These are phyloP conservation scores for Chloranthus sessilifolius DNA, from an alignment of 164 flowering plant genomes.

Conservation along the genomic window DNA sequence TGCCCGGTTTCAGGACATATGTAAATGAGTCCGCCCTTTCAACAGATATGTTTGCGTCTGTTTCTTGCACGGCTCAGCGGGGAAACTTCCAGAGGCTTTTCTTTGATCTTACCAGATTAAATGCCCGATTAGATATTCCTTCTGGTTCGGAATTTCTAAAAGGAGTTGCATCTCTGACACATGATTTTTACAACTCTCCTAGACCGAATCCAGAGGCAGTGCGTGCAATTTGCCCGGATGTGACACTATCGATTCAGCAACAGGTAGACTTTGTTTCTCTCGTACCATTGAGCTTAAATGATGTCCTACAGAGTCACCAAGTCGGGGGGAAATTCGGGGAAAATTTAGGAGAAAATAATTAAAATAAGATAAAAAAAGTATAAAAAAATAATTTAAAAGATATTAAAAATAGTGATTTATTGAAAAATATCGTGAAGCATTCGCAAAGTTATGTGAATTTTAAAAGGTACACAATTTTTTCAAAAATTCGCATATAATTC, in stretches of 20 bases:
- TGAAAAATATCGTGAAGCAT: too few relatives aligned
- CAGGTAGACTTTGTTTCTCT: constrained; percentile 48
- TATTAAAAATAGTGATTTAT: too few relatives aligned
- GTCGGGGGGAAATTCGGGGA: too few relatives aligned
- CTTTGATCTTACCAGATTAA: constrained; percentile 68
- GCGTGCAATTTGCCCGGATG: constrained; percentile 50
- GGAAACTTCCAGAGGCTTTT: constrained; percentile 80
- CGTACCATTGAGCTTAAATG: too few relatives aligned
- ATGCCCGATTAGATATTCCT: constrained; percentile 63
- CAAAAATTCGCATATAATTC: too few relatives aligned
- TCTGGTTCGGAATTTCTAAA: constrained; percentile 59
- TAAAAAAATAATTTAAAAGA: too few relatives aligned
- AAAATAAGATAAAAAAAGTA: too few relatives aligned
- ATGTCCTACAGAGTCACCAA: too few relatives aligned
- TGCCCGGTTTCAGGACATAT: constrained; percentile 22
- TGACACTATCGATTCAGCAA: constrained; percentile 75
- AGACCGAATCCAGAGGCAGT: constrained; percentile 39
- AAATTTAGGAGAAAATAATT: too few relatives aligned
- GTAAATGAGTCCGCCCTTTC: constrained; percentile 40
- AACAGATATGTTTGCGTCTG: constrained; percentile 67
- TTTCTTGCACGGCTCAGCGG: constrained; percentile 71
- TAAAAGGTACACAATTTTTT: too few relatives aligned
- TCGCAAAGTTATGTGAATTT: too few relatives aligned
- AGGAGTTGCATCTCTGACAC: constrained; percentile 45
- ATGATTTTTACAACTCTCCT: constrained; percentile 43